Conservation (phyloP, 768 basidiomycete genomes). For the Boletus sp. region DNA sequence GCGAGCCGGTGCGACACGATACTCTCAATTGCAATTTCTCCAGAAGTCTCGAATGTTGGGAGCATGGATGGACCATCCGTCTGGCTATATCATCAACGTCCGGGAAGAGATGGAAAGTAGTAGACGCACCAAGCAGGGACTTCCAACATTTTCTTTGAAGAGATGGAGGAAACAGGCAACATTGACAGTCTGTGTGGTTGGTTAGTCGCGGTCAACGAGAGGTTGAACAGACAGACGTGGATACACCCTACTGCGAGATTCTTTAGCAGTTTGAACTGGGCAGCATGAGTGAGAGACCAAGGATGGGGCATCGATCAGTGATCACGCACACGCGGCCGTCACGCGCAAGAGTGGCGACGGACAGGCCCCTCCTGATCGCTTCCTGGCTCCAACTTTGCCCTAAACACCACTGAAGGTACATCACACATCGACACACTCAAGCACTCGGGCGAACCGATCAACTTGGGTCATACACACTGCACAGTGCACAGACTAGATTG, state of each 20-base stretch:
- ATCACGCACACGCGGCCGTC: not conserved
- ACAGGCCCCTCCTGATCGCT: too few relatives aligned
- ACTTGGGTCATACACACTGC: not conserved
- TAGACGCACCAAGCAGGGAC: slow-evolving; percentile 46
- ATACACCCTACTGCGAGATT: slow-evolving; percentile 23
- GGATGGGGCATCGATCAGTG: slow-evolving; percentile 11
- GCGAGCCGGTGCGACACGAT: slow-evolving; percentile 51
- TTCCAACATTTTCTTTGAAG: slow-evolving; percentile 58
- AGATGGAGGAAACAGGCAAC: slow-evolving; percentile 57
- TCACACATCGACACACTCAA: not conserved
- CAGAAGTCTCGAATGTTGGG: slow-evolving; percentile 59
- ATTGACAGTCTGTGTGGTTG: slow-evolving; percentile 49
- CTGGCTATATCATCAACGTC: slow-evolving; percentile 33
- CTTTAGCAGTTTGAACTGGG: slow-evolving; percentile 16
- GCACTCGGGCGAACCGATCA: not conserved
- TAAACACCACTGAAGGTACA: not conserved
- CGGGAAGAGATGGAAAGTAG: not conserved
- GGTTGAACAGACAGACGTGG: slow-evolving; percentile 21
- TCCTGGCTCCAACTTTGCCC: too few relatives aligned
- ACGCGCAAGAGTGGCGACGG: not conserved
- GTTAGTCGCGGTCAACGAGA: not conserved
- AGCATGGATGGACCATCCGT: slow-evolving; percentile 78
- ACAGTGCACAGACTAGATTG: not conserved
- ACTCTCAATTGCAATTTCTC: slow-evolving; percentile 65
- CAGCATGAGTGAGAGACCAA: slow-evolving; percentile 12